Evolutionary conservation across 441 rosid genomes (phyloP), one percentile per base, ranked within the genome.

Genomic region (Viola pubescens): DNA sequence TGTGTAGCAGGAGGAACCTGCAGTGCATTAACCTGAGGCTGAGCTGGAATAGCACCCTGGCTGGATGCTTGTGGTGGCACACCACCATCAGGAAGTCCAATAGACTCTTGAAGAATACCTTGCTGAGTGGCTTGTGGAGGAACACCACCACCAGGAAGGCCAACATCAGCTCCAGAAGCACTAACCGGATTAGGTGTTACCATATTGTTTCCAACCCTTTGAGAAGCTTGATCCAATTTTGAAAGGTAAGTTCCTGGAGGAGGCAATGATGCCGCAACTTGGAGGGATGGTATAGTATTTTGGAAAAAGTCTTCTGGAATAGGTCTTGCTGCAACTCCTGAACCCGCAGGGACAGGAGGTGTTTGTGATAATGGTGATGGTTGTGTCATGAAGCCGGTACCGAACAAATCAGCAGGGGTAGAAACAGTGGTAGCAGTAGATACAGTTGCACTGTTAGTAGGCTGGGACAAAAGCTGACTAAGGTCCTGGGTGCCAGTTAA

Each of bases 251-350:
- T 86, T 55, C 99, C 99, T 70, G 94, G 81, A 74, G 95, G 96
- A 43, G 89, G 89, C 81, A 94, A 59, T 13, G 88, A 59, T 68
- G 92, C 82, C 50, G 90, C 99, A 69, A 86, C 89, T 75, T 83
- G 94, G 61, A 94, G 60, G 61, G 96, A 94, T 12, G 96, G 88
- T 64, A 88, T 77, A 54, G 99, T 94, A 59, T 94, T 80, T 64
- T 86, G 91, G 77, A 94, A 94, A 67, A 94, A 94, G 74, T 90
- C 97, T 75, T 90, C 99, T 3, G 99, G 97, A 56, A 94, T 94
- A 26, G 96, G 95, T 54, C 76, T 66, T 59, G 85, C 78, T 56
- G 84, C 59, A 63, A 71, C 73, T 59, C 87, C 88, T 16, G 14
- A 73, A 69, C 82, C 76, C 42, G 48, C 61, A 64, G 68, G 65